These are phyloP conservation scores for Asclepias syriaca DNA, from an alignment of 257 asterid genomes.

Conservation along the genomic window DNA sequence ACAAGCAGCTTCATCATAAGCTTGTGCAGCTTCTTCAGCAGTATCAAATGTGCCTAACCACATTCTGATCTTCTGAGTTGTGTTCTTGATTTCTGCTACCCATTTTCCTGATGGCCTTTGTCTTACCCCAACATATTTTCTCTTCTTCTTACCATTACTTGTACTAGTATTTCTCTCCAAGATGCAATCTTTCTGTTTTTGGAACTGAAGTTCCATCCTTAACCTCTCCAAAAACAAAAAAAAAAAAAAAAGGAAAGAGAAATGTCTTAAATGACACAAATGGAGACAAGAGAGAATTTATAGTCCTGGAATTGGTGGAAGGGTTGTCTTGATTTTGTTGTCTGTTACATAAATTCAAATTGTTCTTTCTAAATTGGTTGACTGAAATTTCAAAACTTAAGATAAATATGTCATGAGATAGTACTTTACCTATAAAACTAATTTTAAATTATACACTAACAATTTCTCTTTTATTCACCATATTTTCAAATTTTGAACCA, in stretches of 20 bases:
- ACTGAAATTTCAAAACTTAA: constrained; percentile 45
- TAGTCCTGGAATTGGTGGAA: constrained; percentile 23
- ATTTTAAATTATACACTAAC: too few species aligned
- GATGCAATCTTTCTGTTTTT: constrained; percentile 10
- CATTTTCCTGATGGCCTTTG: constrained; percentile 89
- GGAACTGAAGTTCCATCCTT: constrained; percentile 49
- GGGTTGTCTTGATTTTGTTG: constrained; percentile 39
- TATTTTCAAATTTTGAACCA: too few species aligned
- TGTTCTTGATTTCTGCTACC: constrained; percentile 90
- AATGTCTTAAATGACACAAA: constrained; percentile 14
- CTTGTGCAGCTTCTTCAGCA: constrained; percentile 85
- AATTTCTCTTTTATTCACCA: too few species aligned
- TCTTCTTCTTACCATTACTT: constrained; percentile 31
- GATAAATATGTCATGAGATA: too few species aligned
- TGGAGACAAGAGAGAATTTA: constrained; percentile 32
- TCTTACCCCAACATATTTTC: constrained; percentile 75
- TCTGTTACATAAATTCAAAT: constrained; percentile 19
- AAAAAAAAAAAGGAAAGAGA: constrained; percentile 3
- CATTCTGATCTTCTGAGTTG: constrained; percentile 84
- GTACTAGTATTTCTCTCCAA: constrained; percentile 27
- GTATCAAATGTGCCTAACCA: constrained; percentile 89
- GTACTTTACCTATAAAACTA: too few species aligned
- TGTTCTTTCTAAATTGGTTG: constrained; percentile 27
- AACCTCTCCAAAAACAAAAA: neutral
- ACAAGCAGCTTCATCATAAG: constrained; percentile 82